Evolutionary conservation across 164 flowering plant species (phyloP).

Genomic region (Chloranthus sessilifolius): DNA sequence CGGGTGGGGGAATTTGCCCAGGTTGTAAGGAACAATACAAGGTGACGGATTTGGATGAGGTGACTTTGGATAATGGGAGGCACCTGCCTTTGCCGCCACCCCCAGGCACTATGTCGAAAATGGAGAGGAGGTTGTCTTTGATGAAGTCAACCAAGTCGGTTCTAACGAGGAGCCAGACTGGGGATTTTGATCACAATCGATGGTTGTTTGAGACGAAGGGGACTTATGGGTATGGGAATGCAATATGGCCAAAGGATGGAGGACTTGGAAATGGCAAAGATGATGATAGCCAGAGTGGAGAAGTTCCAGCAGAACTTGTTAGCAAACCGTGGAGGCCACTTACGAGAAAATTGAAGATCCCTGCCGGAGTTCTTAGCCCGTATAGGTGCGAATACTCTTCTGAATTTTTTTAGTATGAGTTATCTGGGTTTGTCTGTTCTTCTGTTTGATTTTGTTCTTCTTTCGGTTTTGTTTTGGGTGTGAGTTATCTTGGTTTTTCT

Average conservation of each 20-base stretch:
- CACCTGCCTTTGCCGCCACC: constrained; percentile 29
- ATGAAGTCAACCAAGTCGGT: constrained; percentile 43
- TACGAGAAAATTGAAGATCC: constrained; percentile 59
- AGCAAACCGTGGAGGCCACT: constrained; percentile 81
- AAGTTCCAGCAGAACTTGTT: constrained; percentile 21
- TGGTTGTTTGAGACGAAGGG: constrained; percentile 75
- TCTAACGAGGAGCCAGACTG: constrained; percentile 49
- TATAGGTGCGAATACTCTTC: constrained; percentile 47
- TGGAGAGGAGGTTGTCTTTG: constrained; percentile 57
- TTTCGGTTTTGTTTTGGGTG: not conserved
- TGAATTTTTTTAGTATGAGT: not conserved
- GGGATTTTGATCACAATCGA: constrained; percentile 66
- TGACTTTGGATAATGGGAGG: constrained; percentile 15
- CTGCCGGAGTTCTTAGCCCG: constrained; percentile 68
- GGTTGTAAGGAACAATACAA: constrained; percentile 59
- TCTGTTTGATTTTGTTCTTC: not conserved
- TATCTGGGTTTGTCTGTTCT: not conserved
- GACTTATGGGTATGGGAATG: constrained; percentile 81
- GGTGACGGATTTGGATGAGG: constrained; percentile 33
- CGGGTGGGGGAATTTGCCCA: constrained; percentile 43
- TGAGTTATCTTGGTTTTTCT: not conserved
- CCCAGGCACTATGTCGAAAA: constrained; percentile 29
- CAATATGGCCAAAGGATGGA: constrained; percentile 61
- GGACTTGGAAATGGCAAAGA: constrained; percentile 24
- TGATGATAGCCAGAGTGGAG: constrained; percentile 20